phyloP scores from a whole-genome alignment of 2,329 filamentous ascomycete species.

The Talaromyces sp. region DNA sequence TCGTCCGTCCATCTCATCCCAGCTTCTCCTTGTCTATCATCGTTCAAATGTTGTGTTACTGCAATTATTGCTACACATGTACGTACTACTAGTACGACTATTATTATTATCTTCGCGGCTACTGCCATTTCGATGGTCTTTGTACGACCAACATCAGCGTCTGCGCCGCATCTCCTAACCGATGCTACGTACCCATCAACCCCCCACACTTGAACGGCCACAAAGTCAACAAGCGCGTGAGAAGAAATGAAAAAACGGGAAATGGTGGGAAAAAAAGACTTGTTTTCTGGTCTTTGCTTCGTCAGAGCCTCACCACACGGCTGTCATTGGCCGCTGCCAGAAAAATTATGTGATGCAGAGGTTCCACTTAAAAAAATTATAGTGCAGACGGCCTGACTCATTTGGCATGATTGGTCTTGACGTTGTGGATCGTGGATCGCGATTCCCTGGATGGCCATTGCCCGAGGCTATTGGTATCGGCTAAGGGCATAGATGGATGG shows the following conservation, averaged over 20 bases:
- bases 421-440: neutral
- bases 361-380: neutral
- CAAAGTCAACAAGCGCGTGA: neutral
- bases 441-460: neutral
- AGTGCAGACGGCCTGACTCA: neutral
- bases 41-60: neutral
- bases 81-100: neutral
- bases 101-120: neutral
- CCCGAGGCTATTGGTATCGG: neutral
- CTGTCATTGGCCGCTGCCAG: neutral
- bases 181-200: neutral
- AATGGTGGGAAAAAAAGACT: neutral
- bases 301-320: neutral
- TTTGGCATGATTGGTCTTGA: neutral
- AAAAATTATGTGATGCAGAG: neutral
- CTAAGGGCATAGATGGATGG: neutral
- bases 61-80: neutral
- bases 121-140: neutral
- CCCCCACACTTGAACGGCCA: neutral
- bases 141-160: neutral
- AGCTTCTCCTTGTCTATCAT: neutral
- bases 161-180: neutral
- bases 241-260: neutral
- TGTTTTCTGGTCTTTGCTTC: neutral
- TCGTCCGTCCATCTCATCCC: neutral